A percentile compares a stretch with the other conserved stretches of the same genome.
phyloP scores from a whole-genome alignment of 345 rosid genomes.

The Hibiscus tridactylites region DNA sequence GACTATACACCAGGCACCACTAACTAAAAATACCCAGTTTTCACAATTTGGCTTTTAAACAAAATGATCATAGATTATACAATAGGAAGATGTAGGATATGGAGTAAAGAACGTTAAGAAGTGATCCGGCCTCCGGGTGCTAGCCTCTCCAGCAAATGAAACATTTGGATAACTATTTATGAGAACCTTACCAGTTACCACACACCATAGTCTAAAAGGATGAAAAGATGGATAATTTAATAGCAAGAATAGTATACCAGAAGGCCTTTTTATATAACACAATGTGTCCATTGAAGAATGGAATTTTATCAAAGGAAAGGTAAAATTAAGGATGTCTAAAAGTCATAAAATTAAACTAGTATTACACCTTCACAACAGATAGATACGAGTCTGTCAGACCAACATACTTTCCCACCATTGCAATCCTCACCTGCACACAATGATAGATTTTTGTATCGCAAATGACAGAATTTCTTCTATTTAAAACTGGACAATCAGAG shows the following conservation, averaged over 20 bases:
- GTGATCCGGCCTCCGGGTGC: background rate
- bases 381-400: conserved; percentile 92
- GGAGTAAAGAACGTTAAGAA: background rate
- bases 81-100: background rate
- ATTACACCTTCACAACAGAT: conserved; percentile 76
- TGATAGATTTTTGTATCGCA: background rate
- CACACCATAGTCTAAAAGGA: background rate
- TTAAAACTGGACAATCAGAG: conserved; percentile 11
- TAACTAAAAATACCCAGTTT: background rate
- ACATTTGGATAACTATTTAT: background rate
- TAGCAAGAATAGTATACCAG: background rate
- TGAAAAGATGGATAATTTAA: background rate
- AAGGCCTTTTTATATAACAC: background rate
- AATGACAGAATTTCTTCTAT: background rate
- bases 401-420: conserved; percentile 93
- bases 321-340: background rate
- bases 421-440: conserved; percentile 71
- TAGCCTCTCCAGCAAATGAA: background rate
- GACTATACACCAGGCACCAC: background rate
- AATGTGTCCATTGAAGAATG: background rate
- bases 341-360: background rate
- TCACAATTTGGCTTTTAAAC: background rate
- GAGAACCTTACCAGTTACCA: background rate
- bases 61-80: background rate
- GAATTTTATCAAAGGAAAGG: background rate